Base-by-base conservation (phyloP, 2,329 filamentous ascomycete genomes). In the Lasiodiplodia hormozganensis region DNA sequence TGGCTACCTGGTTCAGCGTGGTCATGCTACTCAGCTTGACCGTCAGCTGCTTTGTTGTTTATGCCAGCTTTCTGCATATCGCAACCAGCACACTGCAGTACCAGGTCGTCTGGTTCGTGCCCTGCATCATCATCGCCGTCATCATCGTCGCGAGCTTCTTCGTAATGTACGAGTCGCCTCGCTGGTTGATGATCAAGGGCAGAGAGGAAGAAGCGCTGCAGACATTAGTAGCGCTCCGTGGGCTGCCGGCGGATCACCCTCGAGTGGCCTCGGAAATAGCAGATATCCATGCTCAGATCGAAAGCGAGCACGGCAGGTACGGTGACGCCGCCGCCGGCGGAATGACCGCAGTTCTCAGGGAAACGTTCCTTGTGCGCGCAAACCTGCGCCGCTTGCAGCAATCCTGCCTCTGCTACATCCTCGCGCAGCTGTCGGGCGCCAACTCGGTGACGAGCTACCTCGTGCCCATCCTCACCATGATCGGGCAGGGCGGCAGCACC, bases 371-470 rank as follows among this genome's bases (percentile, higher is more conserved):
- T 4, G 70, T 71, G 4, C 53, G 28, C 34, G 60, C 70, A 3
- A 73, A 73, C 36, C 57, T 72, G 1, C 70, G 72, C 12, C 65
- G 72, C 12, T 60, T 72, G 11, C 57, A 67, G 23, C 71, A 73
- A 65, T 58, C 70, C 1, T 69, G 62, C 40, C 16, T 70, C 23
- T 70, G 62, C 36, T 65, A 71, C 68, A 54, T 69, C 23, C 62
- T 74, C 28, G 77, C 82, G 0, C 81, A 85, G 71, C 77, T 84
- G 56, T 82, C 81, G 0, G 81, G 83, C 5, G 82, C 81, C 21
- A 82, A 82, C 71, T 76, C 78, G 1, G 80, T 85, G 57, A 82
- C 82, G 0, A 73, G 79, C 14, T 82, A 85, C 70, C 73, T 84
- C 6, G 76, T 84, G 0, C 78, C 82, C 1, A 81, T 85, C 47